Evolutionary conservation across 805 yeast species (phyloP).

Genomic region (Candida boidinii): DNA sequence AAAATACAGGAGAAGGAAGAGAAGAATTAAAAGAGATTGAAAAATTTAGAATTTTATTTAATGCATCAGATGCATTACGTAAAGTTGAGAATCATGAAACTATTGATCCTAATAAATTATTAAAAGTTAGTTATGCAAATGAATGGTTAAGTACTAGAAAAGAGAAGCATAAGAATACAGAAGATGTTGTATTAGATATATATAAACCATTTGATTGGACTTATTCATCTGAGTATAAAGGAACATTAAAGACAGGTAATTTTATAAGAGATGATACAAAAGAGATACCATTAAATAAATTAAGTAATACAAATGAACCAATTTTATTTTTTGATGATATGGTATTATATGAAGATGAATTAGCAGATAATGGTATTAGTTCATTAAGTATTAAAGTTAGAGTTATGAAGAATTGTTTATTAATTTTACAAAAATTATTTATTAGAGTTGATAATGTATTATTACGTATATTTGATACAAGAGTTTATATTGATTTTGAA

Average conservation of each 20-base stretch:
- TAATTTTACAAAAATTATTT: conserved; percentile 70
- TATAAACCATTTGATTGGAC: conserved; percentile 96
- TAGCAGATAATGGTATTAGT: conserved; percentile 93
- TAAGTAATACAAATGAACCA: conserved; percentile 64
- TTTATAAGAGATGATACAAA: conserved; percentile 19
- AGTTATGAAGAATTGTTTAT: conserved; percentile 77
- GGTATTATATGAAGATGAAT: conserved; percentile 85
- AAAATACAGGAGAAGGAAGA: conserved; percentile 11
- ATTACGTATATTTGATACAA: conserved; percentile 74
- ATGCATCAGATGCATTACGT: conserved; percentile 69
- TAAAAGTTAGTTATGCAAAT: conserved; percentile 78
- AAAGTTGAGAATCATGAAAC: conserved; percentile 34
- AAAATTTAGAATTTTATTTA: conserved; percentile 44
- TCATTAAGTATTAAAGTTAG: conserved; percentile 71
- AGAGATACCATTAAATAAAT: conserved; percentile 60
- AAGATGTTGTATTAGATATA: conserved; percentile 40
- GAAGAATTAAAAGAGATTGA: conserved; percentile 24
- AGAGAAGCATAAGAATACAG: conserved; percentile 22
- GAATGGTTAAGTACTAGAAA: conserved; percentile 58
- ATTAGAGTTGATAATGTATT: conserved; percentile 86
- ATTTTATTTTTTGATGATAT: conserved; percentile 85
- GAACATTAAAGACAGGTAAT: conserved; percentile 28
- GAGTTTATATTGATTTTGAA: conserved; percentile 73
- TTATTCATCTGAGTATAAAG: conserved; percentile 73
- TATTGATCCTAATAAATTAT: conserved; percentile 31